Conservation (phyloP, 1,284 basidiomycete species). For the Tilletia setariae region DNA sequence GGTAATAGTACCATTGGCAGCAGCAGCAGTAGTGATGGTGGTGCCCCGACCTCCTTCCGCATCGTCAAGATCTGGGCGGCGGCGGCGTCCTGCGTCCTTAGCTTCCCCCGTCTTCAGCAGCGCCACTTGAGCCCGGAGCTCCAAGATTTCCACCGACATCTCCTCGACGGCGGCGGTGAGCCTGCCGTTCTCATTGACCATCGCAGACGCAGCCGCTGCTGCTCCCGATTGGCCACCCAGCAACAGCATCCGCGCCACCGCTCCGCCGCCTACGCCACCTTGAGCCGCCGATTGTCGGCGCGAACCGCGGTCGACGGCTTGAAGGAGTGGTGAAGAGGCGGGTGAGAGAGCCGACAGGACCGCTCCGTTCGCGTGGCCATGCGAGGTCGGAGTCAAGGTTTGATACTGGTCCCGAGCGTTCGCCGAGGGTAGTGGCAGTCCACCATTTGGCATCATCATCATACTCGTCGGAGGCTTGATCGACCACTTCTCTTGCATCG, state of each 20-base stretch:
- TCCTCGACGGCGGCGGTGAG: conserved; percentile 1
- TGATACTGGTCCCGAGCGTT: not conserved
- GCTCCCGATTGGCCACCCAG: not conserved
- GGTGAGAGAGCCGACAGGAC: not conserved
- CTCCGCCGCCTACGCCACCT: too few relatives aligned
- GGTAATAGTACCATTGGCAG: not conserved
- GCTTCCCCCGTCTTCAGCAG: conserved; percentile 13
- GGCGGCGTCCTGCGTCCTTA: not conserved
- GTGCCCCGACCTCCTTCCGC: not conserved
- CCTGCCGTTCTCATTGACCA: not conserved
- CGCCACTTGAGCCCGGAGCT: conserved; percentile 33
- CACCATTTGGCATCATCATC: too few relatives aligned
- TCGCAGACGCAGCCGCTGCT: not conserved
- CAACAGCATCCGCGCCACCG: not conserved
- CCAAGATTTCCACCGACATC: conserved; percentile 28
- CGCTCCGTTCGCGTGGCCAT: not conserved
- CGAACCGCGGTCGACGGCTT: not conserved
- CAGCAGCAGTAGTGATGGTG: not conserved
- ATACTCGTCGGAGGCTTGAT: conserved; percentile 13
- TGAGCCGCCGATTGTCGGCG: not conserved
- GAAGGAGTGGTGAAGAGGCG: not conserved
- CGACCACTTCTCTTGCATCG: conserved; percentile 4
- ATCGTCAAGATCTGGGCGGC: not conserved
- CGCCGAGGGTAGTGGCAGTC: too few relatives aligned
- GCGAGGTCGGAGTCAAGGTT: not conserved